Percentiles rank a stretch among this genome's conserved stretches.
Conservation (phyloP, 176 grass and related monocot species). For the Oryza glumipatula region DNA sequence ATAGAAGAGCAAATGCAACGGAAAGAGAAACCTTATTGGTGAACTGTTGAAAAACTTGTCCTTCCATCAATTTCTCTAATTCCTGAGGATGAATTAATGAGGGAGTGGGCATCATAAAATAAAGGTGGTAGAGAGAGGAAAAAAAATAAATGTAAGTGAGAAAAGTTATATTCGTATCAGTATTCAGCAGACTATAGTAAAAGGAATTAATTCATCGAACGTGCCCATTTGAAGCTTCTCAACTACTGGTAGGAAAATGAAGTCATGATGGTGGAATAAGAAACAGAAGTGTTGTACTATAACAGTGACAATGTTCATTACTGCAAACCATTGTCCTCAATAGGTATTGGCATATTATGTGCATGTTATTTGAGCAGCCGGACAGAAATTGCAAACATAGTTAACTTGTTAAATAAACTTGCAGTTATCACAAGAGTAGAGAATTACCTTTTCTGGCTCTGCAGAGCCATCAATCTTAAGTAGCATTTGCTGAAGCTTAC, state of each 20-base stretch:
- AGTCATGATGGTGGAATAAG: slow-evolving; percentile 16
- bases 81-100: slow-evolving; percentile 50
- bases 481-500: slow-evolving; percentile 63
- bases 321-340: not conserved
- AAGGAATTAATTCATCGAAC: slow-evolving; percentile 14
- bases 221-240: not conserved
- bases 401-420: not conserved
- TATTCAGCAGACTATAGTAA: not conserved
- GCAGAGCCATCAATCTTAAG: slow-evolving; percentile 60
- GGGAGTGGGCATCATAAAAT: not conserved
- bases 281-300: slow-evolving; percentile 25
- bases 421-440: not conserved
- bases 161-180: not conserved
- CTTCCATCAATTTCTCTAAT: slow-evolving; percentile 67
- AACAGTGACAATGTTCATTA: not conserved
- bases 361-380: not conserved
- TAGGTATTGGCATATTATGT: not conserved
- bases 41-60: slow-evolving; percentile 58
- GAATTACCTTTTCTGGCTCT: slow-evolving; percentile 78
- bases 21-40: slow-evolving; percentile 59
- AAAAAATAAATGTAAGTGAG: not conserved
- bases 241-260: not conserved
- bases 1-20: not conserved
- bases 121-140: not conserved
- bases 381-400: not conserved